Conservation (phyloP, 2,329 filamentous ascomycete genomes). For the Diaporthe sp. region DNA sequence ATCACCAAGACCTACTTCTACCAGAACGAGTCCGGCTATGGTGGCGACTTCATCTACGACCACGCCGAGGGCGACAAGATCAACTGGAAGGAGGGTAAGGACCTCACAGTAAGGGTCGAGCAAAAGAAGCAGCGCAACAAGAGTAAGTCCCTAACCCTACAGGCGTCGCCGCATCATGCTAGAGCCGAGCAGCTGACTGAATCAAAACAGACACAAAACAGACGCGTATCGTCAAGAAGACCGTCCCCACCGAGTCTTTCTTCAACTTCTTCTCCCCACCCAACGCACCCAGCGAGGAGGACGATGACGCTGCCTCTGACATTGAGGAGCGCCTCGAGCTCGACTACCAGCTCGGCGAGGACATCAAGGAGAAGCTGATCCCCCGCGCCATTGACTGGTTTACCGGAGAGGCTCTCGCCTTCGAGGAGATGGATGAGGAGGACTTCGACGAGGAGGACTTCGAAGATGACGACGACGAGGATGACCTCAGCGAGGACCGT, state of each 20-base stretch:
- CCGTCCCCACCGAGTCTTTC: slow-evolving; percentile 97
- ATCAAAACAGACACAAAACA: slow-evolving; percentile 89
- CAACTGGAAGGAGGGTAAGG: slow-evolving; percentile 93
- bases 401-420: slow-evolving; percentile 96
- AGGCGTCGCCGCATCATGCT: background rate
- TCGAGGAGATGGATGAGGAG: slow-evolving; percentile 89
- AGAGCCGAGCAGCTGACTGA: slow-evolving; percentile 29
- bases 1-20: slow-evolving; percentile 99
- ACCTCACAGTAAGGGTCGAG: slow-evolving; percentile 93
- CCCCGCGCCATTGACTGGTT: slow-evolving; percentile 99
- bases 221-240: slow-evolving; percentile 98
- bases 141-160: slow-evolving; percentile 70
- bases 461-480: slow-evolving; percentile 92
- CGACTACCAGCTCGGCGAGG: slow-evolving; percentile 98
- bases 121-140: slow-evolving; percentile 99
- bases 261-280: slow-evolving; percentile 99
- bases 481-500: slow-evolving; percentile 86
- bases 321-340: slow-evolving; percentile 98
- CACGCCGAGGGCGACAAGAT: slow-evolving; percentile 99
- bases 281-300: slow-evolving; percentile 81
- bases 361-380: slow-evolving; percentile 99
- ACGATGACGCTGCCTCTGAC: slow-evolving; percentile 83
- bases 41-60: slow-evolving; percentile 99
- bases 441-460: slow-evolving; percentile 86
- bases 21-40: slow-evolving; percentile 98